Percentiles rank a stretch among this genome's conserved stretches.
phyloP scores from a whole-genome alignment of 2,329 filamentous ascomycete genomes.

The Aspergillus ochraceus region DNA sequence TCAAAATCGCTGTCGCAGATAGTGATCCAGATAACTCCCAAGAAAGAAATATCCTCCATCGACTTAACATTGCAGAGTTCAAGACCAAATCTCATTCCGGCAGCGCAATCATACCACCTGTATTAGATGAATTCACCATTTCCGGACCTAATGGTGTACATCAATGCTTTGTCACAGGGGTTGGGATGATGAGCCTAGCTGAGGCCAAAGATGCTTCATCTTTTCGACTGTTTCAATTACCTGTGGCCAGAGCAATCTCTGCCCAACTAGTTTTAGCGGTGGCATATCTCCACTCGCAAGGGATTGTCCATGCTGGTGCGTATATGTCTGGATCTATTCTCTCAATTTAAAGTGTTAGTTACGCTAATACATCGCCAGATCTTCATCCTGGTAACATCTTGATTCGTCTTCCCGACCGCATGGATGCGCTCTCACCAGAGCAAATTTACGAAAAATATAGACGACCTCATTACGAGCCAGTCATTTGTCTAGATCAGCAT shows the following conservation, averaged over 20 bases:
- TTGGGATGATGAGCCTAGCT: not conserved
- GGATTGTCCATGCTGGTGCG: not conserved
- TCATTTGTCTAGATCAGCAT: slow-evolving; percentile 17
- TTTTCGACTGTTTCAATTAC: not conserved
- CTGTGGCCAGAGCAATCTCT: not conserved
- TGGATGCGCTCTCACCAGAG: slow-evolving; percentile 17
- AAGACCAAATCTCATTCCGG: not conserved
- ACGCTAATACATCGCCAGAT: slow-evolving; percentile 20
- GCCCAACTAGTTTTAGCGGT: not conserved
- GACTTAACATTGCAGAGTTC: not conserved
- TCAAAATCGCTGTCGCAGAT: not conserved
- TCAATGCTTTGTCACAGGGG: not conserved
- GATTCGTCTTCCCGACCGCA: slow-evolving; percentile 15
- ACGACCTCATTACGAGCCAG: slow-evolving; percentile 13
- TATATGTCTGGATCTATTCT: not conserved
- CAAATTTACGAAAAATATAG: slow-evolving; percentile 17
- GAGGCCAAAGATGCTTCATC: not conserved
- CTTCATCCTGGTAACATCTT: slow-evolving; percentile 24
- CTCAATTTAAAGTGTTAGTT: too few relatives aligned
- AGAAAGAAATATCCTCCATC: not conserved
- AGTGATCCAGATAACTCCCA: not conserved
- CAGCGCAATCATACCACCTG: not conserved
- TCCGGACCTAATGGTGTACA: not conserved
- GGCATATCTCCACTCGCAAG: not conserved
- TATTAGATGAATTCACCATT: not conserved